These are phyloP conservation scores for Entomortierella chlamydospora DNA, from an alignment of 192 early-diverging fungal genomes.

Conservation along the genomic window DNA sequence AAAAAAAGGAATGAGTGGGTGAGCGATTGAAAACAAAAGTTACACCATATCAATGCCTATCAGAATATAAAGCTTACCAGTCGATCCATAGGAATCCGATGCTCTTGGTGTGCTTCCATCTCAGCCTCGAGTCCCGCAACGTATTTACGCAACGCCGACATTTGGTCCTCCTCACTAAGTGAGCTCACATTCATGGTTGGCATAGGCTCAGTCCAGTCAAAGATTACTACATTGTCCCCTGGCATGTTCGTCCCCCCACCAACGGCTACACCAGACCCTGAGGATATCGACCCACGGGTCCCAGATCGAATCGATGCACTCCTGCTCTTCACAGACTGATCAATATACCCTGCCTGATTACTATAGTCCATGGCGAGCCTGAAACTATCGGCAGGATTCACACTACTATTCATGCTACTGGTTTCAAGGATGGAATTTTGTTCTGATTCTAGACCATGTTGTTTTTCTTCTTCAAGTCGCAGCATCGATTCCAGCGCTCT, in stretches of 20 bases:
- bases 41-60: too few relatives aligned
- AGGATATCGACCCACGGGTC: slow-evolving; percentile 27
- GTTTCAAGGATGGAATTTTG: slow-evolving; percentile 1
- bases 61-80: slow-evolving; percentile 41
- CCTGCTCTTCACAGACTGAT: slow-evolving; percentile 2
- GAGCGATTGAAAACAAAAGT: too few relatives aligned
- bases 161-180: slow-evolving; percentile 60
- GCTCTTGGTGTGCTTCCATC: slow-evolving; percentile 77
- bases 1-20: too few relatives aligned
- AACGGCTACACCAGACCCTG: not conserved
- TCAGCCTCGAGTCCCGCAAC: slow-evolving; percentile 73
- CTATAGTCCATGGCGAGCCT: not conserved
- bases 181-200: slow-evolving; percentile 49
- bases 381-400: not conserved
- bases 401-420: not conserved
- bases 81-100: slow-evolving; percentile 63
- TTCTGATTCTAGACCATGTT: not conserved
- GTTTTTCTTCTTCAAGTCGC: slow-evolving; percentile 18
- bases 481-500: slow-evolving; percentile 43
- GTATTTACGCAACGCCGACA: slow-evolving; percentile 70
- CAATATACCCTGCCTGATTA: not conserved
- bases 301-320: slow-evolving; percentile 35
- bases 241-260: not conserved
- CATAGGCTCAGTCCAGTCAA: slow-evolving; percentile 64
- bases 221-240: slow-evolving; percentile 53